Evolutionary conservation across 2,329 filamentous ascomycete genomes (phyloP).

Genomic region (Tolypocladium cylindrosporum): DNA sequence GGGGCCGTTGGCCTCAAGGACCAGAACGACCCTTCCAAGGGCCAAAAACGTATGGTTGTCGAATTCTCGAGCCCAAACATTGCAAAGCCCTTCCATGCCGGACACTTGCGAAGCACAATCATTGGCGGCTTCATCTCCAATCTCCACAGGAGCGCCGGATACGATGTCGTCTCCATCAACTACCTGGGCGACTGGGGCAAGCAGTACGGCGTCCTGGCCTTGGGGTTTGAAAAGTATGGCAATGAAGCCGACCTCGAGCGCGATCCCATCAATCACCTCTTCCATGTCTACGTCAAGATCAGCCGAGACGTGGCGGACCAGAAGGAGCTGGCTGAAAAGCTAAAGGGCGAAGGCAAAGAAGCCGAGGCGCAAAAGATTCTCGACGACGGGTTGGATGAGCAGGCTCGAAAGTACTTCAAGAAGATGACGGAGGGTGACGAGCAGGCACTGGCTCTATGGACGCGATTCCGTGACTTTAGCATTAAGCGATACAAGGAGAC

Average conservation of each 20-base stretch:
- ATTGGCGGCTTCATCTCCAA: slow-evolving; percentile 60
- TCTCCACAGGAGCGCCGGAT: slow-evolving; percentile 54
- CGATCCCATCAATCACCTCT: slow-evolving; percentile 59
- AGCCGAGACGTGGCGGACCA: slow-evolving; percentile 53
- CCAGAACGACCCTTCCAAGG: slow-evolving; percentile 3
- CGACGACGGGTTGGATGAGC: slow-evolving; percentile 27
- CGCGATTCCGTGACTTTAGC: slow-evolving; percentile 41
- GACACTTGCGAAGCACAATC: slow-evolving; percentile 60
- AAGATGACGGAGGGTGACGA: slow-evolving; percentile 48
- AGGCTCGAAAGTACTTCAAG: slow-evolving; percentile 47
- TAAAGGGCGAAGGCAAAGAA: slow-evolving; percentile 30
- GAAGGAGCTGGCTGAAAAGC: slow-evolving; percentile 42
- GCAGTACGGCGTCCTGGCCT: slow-evolving; percentile 52
- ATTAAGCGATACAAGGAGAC: slow-evolving; percentile 38
- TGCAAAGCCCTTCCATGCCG: slow-evolving; percentile 60
- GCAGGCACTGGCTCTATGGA: slow-evolving; percentile 42
- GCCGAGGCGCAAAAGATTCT: slow-evolving; percentile 26
- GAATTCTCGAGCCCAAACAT: slow-evolving; percentile 71
- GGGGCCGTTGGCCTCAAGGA: slow-evolving; percentile 3
- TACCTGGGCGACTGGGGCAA: slow-evolving; percentile 70
- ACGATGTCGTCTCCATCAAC: slow-evolving; percentile 59
- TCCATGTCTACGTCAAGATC: slow-evolving; percentile 59
- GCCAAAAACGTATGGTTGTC: slow-evolving; percentile 35
- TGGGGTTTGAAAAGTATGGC: slow-evolving; percentile 57
- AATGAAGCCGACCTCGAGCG: slow-evolving; percentile 51